phyloP scores from a whole-genome alignment of 2,329 filamentous ascomycete genomes.

The Epichloe hybrida region DNA sequence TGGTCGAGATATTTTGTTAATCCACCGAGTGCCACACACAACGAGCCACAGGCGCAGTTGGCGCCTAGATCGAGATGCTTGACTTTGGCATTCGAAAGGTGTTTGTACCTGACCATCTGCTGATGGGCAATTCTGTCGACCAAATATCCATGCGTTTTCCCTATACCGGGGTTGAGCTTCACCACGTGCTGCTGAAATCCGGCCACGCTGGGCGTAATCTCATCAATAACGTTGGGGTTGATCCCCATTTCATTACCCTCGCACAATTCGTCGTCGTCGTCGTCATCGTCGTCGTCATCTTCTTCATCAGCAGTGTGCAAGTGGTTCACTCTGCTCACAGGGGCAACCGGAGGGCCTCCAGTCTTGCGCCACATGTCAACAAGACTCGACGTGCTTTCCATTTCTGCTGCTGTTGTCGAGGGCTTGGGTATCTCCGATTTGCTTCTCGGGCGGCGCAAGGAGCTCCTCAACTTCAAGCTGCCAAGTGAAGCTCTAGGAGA shows the following conservation, averaged over 20 bases:
- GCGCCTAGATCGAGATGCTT: slow-evolving; percentile 53
- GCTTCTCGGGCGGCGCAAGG: slow-evolving; percentile 40
- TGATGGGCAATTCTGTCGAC: slow-evolving; percentile 74
- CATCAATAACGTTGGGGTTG: slow-evolving; percentile 50
- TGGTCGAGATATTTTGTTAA: slow-evolving; percentile 46
- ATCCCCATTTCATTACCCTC: slow-evolving; percentile 49
- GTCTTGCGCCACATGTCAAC: slow-evolving; percentile 37
- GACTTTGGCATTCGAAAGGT: slow-evolving; percentile 54
- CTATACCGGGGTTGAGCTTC: slow-evolving; percentile 59
- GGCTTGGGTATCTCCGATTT: slow-evolving; percentile 38
- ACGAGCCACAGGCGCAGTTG: slow-evolving; percentile 45
- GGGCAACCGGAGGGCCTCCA: slow-evolving; percentile 40
- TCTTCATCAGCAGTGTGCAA: slow-evolving; percentile 1
- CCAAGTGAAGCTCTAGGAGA: slow-evolving; percentile 38
- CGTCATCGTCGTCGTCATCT: neutral
- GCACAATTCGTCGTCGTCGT: slow-evolving; percentile 41
- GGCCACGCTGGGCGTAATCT: slow-evolving; percentile 56
- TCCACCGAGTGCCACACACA: slow-evolving; percentile 58
- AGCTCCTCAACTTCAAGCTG: slow-evolving; percentile 30
- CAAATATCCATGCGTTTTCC: slow-evolving; percentile 42
- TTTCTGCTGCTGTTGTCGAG: slow-evolving; percentile 13
- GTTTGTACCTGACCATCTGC: slow-evolving; percentile 67
- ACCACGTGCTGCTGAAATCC: slow-evolving; percentile 67
- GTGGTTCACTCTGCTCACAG: slow-evolving; percentile 23
- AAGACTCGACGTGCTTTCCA: slow-evolving; percentile 30